These are phyloP conservation scores for Canna indica DNA, from an alignment of 176 grass and related monocot species.

Conservation along the genomic window DNA sequence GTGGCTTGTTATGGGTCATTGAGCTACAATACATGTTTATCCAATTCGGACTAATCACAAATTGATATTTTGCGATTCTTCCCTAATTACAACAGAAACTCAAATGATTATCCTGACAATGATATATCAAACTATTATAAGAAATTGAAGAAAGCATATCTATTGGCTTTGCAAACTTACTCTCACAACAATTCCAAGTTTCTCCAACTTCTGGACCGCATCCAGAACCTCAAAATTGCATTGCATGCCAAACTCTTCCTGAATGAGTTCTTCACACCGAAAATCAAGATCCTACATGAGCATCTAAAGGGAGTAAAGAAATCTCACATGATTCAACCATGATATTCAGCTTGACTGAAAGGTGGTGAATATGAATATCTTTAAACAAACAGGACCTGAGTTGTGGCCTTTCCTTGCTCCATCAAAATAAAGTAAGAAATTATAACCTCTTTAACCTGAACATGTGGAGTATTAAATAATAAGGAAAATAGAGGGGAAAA, in stretches of 20 bases:
- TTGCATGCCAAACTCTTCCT: conserved; percentile 79
- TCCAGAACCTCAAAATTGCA: conserved; percentile 97
- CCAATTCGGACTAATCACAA: background rate
- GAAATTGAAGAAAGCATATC: background rate
- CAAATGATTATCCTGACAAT: conserved; percentile 11
- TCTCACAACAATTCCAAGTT: conserved; percentile 80
- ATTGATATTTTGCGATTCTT: background rate
- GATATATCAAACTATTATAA: conserved; percentile 1
- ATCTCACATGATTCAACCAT: conserved; percentile 2
- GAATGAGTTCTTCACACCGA: conserved; percentile 84
- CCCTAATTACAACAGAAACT: background rate
- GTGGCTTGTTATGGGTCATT: background rate
- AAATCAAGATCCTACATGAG: conserved; percentile 78
- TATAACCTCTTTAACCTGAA: conserved; percentile 96
- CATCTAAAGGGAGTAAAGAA: conserved; percentile 8
- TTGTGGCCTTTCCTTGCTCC: conserved; percentile 92
- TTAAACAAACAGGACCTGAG: conserved; percentile 36
- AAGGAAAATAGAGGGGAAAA: background rate
- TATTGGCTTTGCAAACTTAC: conserved; percentile 47
- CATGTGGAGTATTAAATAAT: background rate
- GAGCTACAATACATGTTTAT: background rate
- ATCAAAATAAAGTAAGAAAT: conserved; percentile 97
- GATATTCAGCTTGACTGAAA: conserved; percentile 2
- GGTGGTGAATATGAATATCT: conserved; percentile 1
- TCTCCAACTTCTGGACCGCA: conserved; percentile 83